Conservation (phyloP, 2,329 filamentous ascomycete species). For the Orbilia ellipsospora region DNA sequence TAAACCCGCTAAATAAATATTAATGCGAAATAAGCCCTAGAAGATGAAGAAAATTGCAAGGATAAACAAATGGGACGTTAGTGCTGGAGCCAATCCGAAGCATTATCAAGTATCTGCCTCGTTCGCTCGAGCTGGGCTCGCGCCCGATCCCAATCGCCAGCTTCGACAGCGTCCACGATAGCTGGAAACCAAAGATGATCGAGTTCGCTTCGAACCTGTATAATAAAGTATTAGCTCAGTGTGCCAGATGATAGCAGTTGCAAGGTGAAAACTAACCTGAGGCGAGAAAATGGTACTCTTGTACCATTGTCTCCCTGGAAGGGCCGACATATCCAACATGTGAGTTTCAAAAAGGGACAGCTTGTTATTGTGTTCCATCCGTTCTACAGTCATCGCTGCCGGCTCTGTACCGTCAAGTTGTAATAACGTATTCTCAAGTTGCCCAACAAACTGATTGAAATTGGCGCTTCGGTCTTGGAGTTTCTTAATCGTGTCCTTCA, state of each 20-base stretch:
- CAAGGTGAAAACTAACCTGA: slow-evolving; percentile 62
- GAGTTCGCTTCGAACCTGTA: slow-evolving; percentile 46
- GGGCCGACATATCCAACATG: slow-evolving; percentile 82
- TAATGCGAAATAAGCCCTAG: background rate
- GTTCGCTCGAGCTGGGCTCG: slow-evolving; percentile 49
- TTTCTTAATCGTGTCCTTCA: slow-evolving; percentile 73
- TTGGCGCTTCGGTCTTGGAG: slow-evolving; percentile 67
- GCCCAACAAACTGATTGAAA: slow-evolving; percentile 77
- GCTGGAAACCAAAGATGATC: slow-evolving; percentile 72
- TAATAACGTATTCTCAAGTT: slow-evolving; percentile 79
- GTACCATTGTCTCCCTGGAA: slow-evolving; percentile 89
- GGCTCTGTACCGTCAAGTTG: slow-evolving; percentile 80
- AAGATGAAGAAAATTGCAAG: slow-evolving; percentile 9
- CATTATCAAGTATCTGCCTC: slow-evolving; percentile 43
- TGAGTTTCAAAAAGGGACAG: slow-evolving; percentile 85
- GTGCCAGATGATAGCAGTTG: background rate
- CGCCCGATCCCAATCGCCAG: slow-evolving; percentile 75
- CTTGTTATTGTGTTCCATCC: slow-evolving; percentile 80
- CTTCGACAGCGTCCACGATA: slow-evolving; percentile 80
- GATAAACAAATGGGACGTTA: slow-evolving; percentile 22
- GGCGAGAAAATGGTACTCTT: slow-evolving; percentile 93
- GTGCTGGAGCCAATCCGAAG: slow-evolving; percentile 50
- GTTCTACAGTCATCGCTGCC: slow-evolving; percentile 72
- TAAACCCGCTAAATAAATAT: slow-evolving; percentile 46
- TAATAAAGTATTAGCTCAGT: slow-evolving; percentile 21